A percentile compares a stretch with the other conserved stretches of the same genome.
Conservation (phyloP, 2,329 filamentous ascomycete species). For the Claviceps capensis region DNA sequence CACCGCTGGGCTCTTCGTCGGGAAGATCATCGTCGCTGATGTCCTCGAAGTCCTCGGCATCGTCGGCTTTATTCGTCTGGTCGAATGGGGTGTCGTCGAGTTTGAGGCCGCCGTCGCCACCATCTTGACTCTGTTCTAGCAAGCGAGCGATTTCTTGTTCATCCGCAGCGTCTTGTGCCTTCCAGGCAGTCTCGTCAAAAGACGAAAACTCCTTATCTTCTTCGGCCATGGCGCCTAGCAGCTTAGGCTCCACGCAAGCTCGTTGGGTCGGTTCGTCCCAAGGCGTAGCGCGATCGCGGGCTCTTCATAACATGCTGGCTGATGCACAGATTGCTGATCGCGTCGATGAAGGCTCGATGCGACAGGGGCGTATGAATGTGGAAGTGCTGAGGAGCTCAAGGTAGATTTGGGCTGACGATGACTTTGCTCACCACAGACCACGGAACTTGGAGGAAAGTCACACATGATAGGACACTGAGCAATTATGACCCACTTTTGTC, state of each 20-base stretch:
- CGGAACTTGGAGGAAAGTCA: no score
- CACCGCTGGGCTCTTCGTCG: slow-evolving; percentile 49
- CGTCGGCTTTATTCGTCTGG: slow-evolving; percentile 70
- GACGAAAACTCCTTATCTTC: slow-evolving; percentile 21
- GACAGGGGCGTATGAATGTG: background rate
- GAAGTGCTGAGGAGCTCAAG: background rate
- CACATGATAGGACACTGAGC: no score
- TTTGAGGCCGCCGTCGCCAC: slow-evolving; percentile 23
- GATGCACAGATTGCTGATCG: background rate
- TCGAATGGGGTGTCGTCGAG: slow-evolving; percentile 39
- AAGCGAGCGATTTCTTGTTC: slow-evolving; percentile 32
- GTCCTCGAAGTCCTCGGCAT: slow-evolving; percentile 83
- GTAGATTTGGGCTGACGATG: no score
- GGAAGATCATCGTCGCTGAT: slow-evolving; percentile 86
- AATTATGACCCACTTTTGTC: no score
- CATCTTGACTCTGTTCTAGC: slow-evolving; percentile 28
- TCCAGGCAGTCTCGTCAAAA: slow-evolving; percentile 22
- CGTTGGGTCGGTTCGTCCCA: slow-evolving; percentile 12
- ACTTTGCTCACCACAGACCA: no score
- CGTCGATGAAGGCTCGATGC: background rate
- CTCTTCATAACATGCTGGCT: slow-evolving; percentile 16
- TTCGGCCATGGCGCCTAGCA: slow-evolving; percentile 17
- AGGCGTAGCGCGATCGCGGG: slow-evolving; percentile 9
- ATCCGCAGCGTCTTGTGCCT: slow-evolving; percentile 34
- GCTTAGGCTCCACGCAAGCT: slow-evolving; percentile 7